Percentiles rank a stretch among this genome's conserved stretches.
Conservation (phyloP, 225 moss, liverwort and hornwort species). For the Neckera pumila region DNA sequence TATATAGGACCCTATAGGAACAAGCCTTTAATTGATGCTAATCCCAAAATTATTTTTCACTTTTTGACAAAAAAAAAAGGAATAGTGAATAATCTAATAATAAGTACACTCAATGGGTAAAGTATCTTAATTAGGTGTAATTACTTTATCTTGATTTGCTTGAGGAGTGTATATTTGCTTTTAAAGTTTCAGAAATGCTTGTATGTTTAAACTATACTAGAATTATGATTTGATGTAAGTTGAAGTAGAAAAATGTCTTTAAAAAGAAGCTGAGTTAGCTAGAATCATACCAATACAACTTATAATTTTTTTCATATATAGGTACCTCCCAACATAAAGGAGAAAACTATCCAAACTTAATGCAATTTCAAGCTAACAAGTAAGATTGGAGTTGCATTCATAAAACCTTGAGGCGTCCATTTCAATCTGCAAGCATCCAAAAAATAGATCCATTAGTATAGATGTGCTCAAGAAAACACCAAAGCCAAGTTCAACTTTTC, state of each 20-base stretch:
- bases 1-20: background rate
- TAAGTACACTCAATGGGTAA: background rate
- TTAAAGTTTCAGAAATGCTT: background rate
- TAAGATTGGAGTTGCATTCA: background rate
- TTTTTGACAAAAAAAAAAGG: background rate
- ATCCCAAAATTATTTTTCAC: background rate
- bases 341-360: background rate
- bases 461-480: background rate
- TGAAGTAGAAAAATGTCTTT: background rate
- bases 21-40: background rate
- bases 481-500: accelerated
- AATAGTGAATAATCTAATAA: background rate
- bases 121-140: background rate
- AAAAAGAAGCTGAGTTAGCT: background rate
- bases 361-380: background rate
- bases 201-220: background rate
- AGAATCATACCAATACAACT: background rate
- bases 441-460: background rate
- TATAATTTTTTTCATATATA: background rate
- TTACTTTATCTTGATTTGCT: background rate
- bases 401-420: background rate
- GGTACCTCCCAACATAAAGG: accelerated
- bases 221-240: background rate
- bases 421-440: background rate
- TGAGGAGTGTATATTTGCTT: background rate